phyloP scores from a whole-genome alignment of 2,329 filamentous ascomycete species.

The Neofusicoccum kwambonambiense region DNA sequence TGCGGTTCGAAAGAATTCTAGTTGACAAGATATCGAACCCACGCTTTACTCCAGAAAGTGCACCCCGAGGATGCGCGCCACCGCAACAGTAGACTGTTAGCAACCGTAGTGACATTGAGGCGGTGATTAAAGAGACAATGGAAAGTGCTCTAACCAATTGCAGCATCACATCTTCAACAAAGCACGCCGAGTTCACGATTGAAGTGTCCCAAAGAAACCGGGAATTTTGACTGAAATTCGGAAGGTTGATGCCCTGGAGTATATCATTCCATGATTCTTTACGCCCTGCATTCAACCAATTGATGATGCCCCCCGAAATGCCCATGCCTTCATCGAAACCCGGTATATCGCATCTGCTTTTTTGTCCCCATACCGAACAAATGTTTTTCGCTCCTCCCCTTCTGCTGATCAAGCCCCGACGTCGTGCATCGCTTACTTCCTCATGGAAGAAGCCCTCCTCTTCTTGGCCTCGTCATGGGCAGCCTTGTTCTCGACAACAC shows the following conservation, averaged over 20 bases:
- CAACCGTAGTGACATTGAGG: no score
- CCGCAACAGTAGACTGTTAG: no score
- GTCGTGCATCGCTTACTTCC: conserved; percentile 58
- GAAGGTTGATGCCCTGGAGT: conserved; percentile 19
- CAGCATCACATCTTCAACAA: no score
- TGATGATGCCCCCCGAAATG: conserved; percentile 15
- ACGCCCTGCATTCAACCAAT: conserved; percentile 18
- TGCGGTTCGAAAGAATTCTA: no score
- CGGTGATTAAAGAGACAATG: no score
- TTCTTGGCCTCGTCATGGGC: conserved; percentile 93
- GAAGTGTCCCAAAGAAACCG: conserved; percentile 5
- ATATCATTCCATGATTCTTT: conserved; percentile 18
- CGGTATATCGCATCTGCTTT: conserved; percentile 19
- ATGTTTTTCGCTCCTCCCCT: conserved; percentile 3
- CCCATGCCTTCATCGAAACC: conserved; percentile 20
- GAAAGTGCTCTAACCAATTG: no score
- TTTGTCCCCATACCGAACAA: conserved; percentile 3
- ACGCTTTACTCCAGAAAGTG: no score
- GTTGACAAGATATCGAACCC: no score
- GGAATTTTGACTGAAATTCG: conserved; percentile 14
- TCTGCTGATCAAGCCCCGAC: background rate
- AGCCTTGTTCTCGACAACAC: conserved; percentile 92
- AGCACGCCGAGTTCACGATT: background rate
- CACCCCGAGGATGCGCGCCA: no score
- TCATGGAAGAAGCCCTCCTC: conserved; percentile 94